phyloP scores from a whole-genome alignment of 768 basidiomycete genomes.

The Clitopilus passeckerianus region DNA sequence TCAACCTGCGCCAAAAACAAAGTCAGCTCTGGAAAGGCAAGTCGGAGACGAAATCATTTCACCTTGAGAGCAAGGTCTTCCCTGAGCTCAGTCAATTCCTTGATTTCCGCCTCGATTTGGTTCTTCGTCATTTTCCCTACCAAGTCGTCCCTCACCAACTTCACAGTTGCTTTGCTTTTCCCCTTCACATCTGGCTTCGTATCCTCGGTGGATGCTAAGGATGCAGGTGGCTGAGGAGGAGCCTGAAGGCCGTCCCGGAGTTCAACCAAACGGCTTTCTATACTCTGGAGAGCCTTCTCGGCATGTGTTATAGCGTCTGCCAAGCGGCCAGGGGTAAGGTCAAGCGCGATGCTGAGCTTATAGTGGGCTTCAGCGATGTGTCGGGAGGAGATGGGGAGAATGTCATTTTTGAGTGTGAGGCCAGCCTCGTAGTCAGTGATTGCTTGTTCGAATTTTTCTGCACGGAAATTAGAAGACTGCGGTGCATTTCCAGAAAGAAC shows the following conservation, averaged over 20 bases:
- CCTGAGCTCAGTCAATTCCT: constrained; percentile 70
- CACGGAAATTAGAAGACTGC: neutral
- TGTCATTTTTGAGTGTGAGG: constrained; percentile 61
- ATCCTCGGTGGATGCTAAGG: constrained; percentile 17
- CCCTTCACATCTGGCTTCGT: constrained; percentile 45
- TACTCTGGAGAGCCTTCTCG: constrained; percentile 73
- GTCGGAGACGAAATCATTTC: neutral
- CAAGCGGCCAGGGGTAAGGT: constrained; percentile 82
- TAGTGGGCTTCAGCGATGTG: constrained; percentile 94
- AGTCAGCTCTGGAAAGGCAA: neutral
- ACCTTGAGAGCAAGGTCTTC: constrained; percentile 87
- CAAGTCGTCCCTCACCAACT: constrained; percentile 44
- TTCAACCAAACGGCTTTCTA: constrained; percentile 63
- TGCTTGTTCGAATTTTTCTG: constrained; percentile 96
- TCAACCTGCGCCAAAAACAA: constrained; percentile 60
- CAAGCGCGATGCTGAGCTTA: constrained; percentile 89
- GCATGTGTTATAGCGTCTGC: constrained; percentile 80
- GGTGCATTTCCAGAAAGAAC: constrained; percentile 12
- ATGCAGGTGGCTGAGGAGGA: constrained; percentile 7
- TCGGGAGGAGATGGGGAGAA: constrained; percentile 85
- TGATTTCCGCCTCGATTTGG: constrained; percentile 76
- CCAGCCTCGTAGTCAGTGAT: constrained; percentile 82
- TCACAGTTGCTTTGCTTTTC: constrained; percentile 65
- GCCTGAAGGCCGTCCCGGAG: constrained; percentile 43
- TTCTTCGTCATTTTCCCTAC: constrained; percentile 63